Evolutionary conservation across 169 alveolate genomes (phyloP).

Genomic region (Plasmodium gaboni): DNA sequence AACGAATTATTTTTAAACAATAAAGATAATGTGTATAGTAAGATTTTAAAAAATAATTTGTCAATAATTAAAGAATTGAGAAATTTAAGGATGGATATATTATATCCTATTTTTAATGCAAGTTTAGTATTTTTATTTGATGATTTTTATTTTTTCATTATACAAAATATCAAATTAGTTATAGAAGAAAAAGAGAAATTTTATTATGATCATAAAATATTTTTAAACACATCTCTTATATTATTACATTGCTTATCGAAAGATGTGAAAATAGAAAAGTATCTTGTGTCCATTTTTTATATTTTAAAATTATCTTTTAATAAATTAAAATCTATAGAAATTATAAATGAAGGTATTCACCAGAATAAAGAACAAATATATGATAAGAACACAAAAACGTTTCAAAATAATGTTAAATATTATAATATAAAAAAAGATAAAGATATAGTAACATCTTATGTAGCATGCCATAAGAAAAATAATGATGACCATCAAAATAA

Average conservation of each 20-base stretch:
- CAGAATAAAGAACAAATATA: slow-evolving; percentile 2
- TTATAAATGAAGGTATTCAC: slow-evolving; percentile 7
- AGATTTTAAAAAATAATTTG: slow-evolving; percentile 69
- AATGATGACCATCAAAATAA: background rate
- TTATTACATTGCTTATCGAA: slow-evolving; percentile 42
- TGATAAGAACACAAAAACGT: slow-evolving; percentile 26
- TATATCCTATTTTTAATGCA: slow-evolving; percentile 76
- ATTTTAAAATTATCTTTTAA: slow-evolving; percentile 51
- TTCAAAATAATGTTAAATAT: slow-evolving; percentile 45
- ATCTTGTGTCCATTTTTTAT: slow-evolving; percentile 72
- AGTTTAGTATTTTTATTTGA: slow-evolving; percentile 71
- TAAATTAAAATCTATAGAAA: slow-evolving; percentile 36
- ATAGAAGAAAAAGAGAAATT: slow-evolving; percentile 56
- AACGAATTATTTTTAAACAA: slow-evolving; percentile 39
- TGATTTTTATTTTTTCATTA: slow-evolving; percentile 69
- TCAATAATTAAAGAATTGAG: slow-evolving; percentile 38
- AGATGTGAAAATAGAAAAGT: slow-evolving; percentile 72
- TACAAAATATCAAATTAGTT: slow-evolving; percentile 70
- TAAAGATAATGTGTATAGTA: slow-evolving; percentile 73
- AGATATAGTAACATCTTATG: background rate
- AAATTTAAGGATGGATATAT: slow-evolving; percentile 32
- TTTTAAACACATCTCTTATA: slow-evolving; percentile 57
- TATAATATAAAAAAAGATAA: slow-evolving; percentile 48
- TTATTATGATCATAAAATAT: slow-evolving; percentile 28
- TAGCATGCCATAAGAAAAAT: slow-evolving; percentile 1